These are phyloP conservation scores for Acanthamoeba sp. DNA, from an alignment of 208 protist genomes.

Conservation along the genomic window DNA sequence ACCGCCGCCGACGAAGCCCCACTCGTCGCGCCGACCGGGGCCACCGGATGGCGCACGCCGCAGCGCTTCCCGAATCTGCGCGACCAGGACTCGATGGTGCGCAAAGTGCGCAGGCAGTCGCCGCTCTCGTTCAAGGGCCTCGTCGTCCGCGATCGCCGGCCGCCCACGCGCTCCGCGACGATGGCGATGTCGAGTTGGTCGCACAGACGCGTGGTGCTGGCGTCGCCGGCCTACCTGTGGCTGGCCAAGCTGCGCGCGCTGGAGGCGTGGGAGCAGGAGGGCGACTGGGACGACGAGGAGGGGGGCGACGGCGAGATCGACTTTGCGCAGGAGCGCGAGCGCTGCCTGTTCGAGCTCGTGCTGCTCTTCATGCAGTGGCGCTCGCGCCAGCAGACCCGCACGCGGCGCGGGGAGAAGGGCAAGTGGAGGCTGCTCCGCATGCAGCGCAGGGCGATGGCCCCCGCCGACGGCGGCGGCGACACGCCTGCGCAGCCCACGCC, in stretches of 20 bases:
- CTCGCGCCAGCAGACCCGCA: slow-evolving; percentile 21
- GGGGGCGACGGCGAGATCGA: slow-evolving; percentile 51
- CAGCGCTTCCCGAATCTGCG: background rate
- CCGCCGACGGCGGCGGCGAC: background rate
- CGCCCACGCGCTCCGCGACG: background rate
- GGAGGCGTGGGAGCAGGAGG: slow-evolving; percentile 53
- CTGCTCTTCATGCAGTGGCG: slow-evolving; percentile 67
- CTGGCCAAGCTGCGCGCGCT: slow-evolving; percentile 18
- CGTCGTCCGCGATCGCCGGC: background rate
- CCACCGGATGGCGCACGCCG: background rate
- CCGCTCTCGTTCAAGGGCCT: slow-evolving; percentile 58
- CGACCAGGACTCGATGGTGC: background rate
- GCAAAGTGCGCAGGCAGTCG: slow-evolving; percentile 4
- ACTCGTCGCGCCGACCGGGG: too few relatives aligned
- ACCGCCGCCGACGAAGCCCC: too few relatives aligned
- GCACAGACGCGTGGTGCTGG: background rate
- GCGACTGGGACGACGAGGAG: slow-evolving; percentile 59
- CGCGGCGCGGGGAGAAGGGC: slow-evolving; percentile 4
- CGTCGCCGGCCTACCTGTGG: slow-evolving; percentile 33
- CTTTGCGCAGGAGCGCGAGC: background rate
- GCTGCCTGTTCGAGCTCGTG: slow-evolving; percentile 54
- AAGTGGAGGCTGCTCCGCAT: slow-evolving; percentile 34
- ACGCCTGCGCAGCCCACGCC: background rate
- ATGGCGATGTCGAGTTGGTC: slow-evolving; percentile 42
- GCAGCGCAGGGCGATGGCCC: background rate